Evolutionary conservation across 352 stramenopile species (phyloP), one percentile per base, ranked within the genome.

Genomic region (Pythium scleroteichum): DNA sequence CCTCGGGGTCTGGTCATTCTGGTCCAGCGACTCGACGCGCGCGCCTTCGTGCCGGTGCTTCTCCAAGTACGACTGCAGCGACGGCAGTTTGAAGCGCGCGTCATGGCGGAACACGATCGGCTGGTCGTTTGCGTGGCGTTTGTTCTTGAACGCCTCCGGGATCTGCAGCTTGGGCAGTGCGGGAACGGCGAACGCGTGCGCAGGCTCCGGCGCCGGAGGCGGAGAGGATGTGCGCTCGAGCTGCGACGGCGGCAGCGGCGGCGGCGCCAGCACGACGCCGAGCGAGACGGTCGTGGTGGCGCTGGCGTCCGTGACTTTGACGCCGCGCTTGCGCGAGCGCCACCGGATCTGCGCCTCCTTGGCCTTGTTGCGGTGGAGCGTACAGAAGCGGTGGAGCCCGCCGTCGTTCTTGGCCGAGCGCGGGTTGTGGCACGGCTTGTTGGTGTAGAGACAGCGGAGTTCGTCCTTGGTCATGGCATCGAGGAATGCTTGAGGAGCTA

Each of bases 31-130:
- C 29, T 35, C 5, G 29, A 10, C 29, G 29, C 5, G 29, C 10
- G 29, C 29, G 29, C 29, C 29, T 35, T 35, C 29, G 29, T 35
- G 29, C 29, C 29, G 29, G 38, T 44, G 13, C 14, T 44, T 44
- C 38, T 44, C 38, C 38, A 44, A n/a, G 16, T 44, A 44, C 38
- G 38, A 44, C 38, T 44, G 38, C 7, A 44, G 38, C 38, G 38
- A 44, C 13, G 38, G 38, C 38, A 44, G 38, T 13, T 44, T 44
- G 17, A 44, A 20, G 5, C 13, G 13, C 38, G 38, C 38, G 38
- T 20, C 13, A 13, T 44, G 38, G 17, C 38, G 38, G 38, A 44
- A 44, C 5, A 44, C 38, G 13, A 44, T 13, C 3, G 38, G 38
- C 38, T 17, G 13, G 5, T 17, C 38, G 38, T 8, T 4, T 4